Evolutionary conservation across 2,329 filamentous ascomycete species (phyloP).

Genomic region (Fusarium chlamydosporum): DNA sequence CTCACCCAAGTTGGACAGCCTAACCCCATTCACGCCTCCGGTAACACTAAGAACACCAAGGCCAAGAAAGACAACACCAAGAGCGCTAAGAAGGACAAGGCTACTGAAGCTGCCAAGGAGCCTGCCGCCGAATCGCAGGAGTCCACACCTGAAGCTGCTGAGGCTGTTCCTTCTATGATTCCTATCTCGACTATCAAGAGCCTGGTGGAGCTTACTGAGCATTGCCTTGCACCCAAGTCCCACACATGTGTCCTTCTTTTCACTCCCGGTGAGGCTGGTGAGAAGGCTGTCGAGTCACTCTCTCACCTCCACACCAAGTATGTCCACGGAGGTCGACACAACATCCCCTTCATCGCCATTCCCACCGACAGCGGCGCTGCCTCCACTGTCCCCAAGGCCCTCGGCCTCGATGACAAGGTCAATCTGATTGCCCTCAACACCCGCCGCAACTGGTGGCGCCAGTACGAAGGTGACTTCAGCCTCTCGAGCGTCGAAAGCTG

Average conservation of each 20-base stretch:
- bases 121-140: slow-evolving; percentile 48
- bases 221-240: slow-evolving; percentile 82
- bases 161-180: slow-evolving; percentile 61
- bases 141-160: slow-evolving; percentile 39
- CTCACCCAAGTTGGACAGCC: slow-evolving; percentile 82
- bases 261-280: slow-evolving; percentile 68
- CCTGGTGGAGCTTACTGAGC: slow-evolving; percentile 73
- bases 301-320: slow-evolving; percentile 84
- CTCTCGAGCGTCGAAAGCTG: slow-evolving; percentile 79
- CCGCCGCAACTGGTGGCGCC: slow-evolving; percentile 88
- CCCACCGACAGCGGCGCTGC: slow-evolving; percentile 63
- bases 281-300: slow-evolving; percentile 73
- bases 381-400: slow-evolving; percentile 61
- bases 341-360: slow-evolving; percentile 88
- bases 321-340: slow-evolving; percentile 71
- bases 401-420: slow-evolving; percentile 73
- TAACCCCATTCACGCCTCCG: slow-evolving; percentile 75
- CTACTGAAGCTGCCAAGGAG: slow-evolving; percentile 51
- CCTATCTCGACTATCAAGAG: slow-evolving; percentile 76
- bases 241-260: slow-evolving; percentile 87
- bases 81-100: slow-evolving; percentile 50
- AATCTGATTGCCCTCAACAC: slow-evolving; percentile 87
- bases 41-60: slow-evolving; percentile 57
- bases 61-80: slow-evolving; percentile 58
- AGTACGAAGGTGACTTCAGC: slow-evolving; percentile 74